Evolutionary conservation across 1,139 yeast genomes (phyloP).

Genomic region (Dujonia santamariae): DNA sequence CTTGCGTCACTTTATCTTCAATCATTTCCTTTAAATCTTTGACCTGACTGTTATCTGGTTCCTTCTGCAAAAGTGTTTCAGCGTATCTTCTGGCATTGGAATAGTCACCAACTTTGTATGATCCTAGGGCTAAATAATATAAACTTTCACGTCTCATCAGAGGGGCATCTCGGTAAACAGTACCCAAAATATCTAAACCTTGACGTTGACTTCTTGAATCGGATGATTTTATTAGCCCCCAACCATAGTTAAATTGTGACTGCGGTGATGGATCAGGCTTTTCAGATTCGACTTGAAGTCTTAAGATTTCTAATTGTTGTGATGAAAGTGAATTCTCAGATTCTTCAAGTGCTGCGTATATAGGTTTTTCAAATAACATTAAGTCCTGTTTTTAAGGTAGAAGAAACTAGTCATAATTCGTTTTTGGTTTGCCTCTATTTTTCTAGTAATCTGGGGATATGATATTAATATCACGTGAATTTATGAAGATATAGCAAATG

Average conservation of each 20-base stretch:
- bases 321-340: slow-evolving; percentile 58
- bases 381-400: not conserved
- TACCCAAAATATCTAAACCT: slow-evolving; percentile 75
- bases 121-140: slow-evolving; percentile 84
- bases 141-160: slow-evolving; percentile 85
- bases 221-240: slow-evolving; percentile 85
- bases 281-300: slow-evolving; percentile 77
- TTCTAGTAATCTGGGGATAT: no score
- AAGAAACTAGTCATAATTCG: no score
- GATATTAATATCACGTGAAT: no score
- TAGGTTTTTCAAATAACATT: slow-evolving; percentile 13
- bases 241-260: slow-evolving; percentile 88
- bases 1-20: slow-evolving; percentile 80
- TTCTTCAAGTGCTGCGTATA: slow-evolving; percentile 43
- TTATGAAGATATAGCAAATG: no score
- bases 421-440: no score
- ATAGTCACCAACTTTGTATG: slow-evolving; percentile 85
- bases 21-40: slow-evolving; percentile 66
- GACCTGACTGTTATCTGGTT: slow-evolving; percentile 84
- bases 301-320: slow-evolving; percentile 72
- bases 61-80: slow-evolving; percentile 70
- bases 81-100: slow-evolving; percentile 82
- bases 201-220: slow-evolving; percentile 62
- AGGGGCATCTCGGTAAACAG: slow-evolving; percentile 74
- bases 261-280: slow-evolving; percentile 78